phyloP scores from a whole-genome alignment of 163 green algal species.

The Smithsoniella earleae region DNA sequence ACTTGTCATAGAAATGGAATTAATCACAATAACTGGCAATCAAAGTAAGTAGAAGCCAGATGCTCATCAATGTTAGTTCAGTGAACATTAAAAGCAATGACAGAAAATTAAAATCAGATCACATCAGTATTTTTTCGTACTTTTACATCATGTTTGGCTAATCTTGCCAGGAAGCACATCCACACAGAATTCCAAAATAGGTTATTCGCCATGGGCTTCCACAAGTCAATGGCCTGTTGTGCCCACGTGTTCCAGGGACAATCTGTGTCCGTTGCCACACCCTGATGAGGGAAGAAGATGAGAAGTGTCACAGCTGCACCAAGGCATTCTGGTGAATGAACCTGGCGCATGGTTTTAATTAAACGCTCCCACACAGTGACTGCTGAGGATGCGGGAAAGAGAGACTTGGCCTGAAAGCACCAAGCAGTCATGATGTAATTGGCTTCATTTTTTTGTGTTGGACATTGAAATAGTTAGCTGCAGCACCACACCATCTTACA shows the following conservation, averaged over 20 bases:
- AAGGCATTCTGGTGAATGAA: conserved; percentile 2
- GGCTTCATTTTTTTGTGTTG: too few species aligned
- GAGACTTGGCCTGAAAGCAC: conserved; percentile 1
- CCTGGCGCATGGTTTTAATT: background rate
- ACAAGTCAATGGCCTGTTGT: background rate
- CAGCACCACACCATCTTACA: conserved; percentile 25
- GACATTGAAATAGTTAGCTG: too few species aligned
- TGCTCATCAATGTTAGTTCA: too few species aligned
- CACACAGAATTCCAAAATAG: background rate
- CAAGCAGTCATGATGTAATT: too few species aligned
- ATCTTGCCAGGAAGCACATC: conserved; percentile 15
- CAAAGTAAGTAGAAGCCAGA: too few species aligned
- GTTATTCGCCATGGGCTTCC: conserved; percentile 4
- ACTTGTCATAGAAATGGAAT: too few species aligned
- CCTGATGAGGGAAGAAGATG: conserved; percentile 27
- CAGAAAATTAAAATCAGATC: too few species aligned
- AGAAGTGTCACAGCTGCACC: background rate
- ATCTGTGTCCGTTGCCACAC: background rate
- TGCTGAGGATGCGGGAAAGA: conserved; percentile 4
- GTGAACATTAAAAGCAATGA: too few species aligned
- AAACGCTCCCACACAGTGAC: background rate
- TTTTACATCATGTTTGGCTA: conserved; percentile 24
- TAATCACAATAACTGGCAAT: too few species aligned
- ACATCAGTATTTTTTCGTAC: too few species aligned
- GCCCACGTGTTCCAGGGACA: conserved; percentile 17